Base-by-base conservation (phyloP, 2,329 filamentous ascomycete genomes). In the Monosporascus ibericus region DNA sequence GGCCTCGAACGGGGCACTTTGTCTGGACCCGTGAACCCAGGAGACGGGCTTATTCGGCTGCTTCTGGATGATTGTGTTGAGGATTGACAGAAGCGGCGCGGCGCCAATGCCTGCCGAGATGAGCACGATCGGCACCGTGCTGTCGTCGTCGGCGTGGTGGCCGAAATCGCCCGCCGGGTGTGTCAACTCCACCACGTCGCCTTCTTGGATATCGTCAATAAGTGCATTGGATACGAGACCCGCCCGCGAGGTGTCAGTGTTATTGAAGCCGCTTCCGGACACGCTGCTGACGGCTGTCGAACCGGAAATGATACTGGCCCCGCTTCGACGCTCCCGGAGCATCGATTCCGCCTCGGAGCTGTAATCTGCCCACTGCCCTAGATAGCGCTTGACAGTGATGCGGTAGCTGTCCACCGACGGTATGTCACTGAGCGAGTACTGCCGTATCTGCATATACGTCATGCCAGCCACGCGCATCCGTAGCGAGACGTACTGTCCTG, bases 401-500 rank as follows among this genome's bases (percentile, higher is more conserved):
- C 87, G 81, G 68, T 88, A 87, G 67, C 84, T 80, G 48, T 81
- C 75, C 8, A 76, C 70, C 2, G 73, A 73, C 2, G 84, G 85
- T 48, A 80, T 75, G 57, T 89, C 85, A 61, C 81, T 86, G 55
- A 91, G 75, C 25, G 85, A 88, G 70, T 90, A 91, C 68, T 90
- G 87, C 34, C 87, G 75, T 18, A 82, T 77, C 68, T 91, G 87
- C 58, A 75, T 70, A 64, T 82, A 79, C 24, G 79, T 78, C 56
- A 80, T 72, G 0, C 74, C 71, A 1, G 81, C 78, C 0, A 87
- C 76, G 48, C 77, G 72, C 7, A 85, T 67, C 48, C 78, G 78
- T 47, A 90, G 70, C 0, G 84, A 86, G 55, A 88, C 77, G 64
- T 90, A 91, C 68, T 91, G 87, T 37, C 88, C 88, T 0, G 87